Evolutionary conservation across 2,329 filamentous ascomycete genomes (phyloP), one percentile per base, ranked within the genome.

Genomic region (Hymenoscyphus fructigenus): DNA sequence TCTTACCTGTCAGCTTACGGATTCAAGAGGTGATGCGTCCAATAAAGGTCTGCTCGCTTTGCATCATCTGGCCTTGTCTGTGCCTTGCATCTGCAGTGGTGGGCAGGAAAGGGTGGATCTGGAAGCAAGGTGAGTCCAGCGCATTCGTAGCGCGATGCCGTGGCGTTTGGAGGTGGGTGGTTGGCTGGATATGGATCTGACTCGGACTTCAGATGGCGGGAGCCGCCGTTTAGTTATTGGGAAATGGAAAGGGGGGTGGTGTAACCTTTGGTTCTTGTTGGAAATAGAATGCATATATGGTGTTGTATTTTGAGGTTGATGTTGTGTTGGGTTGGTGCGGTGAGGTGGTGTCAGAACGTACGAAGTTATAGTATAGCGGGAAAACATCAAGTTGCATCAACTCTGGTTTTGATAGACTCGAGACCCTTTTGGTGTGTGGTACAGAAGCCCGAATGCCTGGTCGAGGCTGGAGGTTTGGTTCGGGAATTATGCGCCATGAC

Each of bases 41-140:
- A 65, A 65, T 58, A 53, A 41, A 14, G 29, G 20, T 50, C 57
- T 17, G 12, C 23, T 36, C 20, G 59, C 53, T 58, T 65, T 55
- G 65, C 62, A 65, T 65, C 65, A 68, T 66, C 65, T 66, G 63
- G 62, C 36, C 53, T 60, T 41, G 28, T 44, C 57, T 53, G 67
- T 68, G 65, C 67, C 67, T 68, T 68, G 67, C 67, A 66, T 65
- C 44, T 66, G 65, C 66, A 66, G 62, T 59, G 44, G 23, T 59
- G 34, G 36, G 62, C 47, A n/a, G 50, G 44, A 23, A 44, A 23
- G 29, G 28, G 38, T 47, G 17, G 58, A 38, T 57, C 47, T 28
- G 56, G 23, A 44, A 38, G 23, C 20, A 57, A 47, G 29, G 15
- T 26, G 28, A 34, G 47, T 26, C 23, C 20, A 26, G 44, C 44